phyloP scores from a whole-genome alignment of 78 protist genomes.

The Monocercomonoides exilis region DNA sequence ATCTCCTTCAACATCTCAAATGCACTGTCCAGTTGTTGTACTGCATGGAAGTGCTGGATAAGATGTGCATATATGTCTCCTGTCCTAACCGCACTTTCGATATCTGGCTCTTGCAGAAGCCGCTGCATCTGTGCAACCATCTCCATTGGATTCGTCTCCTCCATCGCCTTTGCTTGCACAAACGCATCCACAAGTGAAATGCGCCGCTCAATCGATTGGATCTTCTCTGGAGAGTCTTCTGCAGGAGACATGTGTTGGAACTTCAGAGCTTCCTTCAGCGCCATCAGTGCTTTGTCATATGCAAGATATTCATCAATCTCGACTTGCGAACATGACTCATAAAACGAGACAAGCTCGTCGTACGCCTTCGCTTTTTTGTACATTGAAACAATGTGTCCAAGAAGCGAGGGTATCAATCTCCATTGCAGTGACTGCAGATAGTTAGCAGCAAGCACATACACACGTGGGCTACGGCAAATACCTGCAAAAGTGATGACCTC shows the following conservation, averaged over 20 bases:
- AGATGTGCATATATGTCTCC: constrained; percentile 61
- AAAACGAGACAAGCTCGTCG: constrained; percentile 52
- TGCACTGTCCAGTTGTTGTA: not conserved
- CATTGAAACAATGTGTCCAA: constrained; percentile 52
- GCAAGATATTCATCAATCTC: constrained; percentile 72
- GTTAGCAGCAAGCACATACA: constrained; percentile 68
- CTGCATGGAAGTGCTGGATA: constrained; percentile 32
- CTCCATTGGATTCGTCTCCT: constrained; percentile 29
- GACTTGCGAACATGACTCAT: constrained; percentile 55
- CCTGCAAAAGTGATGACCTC: constrained; percentile 61
- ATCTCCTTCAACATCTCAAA: constrained; percentile 27
- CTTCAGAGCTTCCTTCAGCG: constrained; percentile 49
- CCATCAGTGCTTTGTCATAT: constrained; percentile 62
- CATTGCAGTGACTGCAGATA: constrained; percentile 58
- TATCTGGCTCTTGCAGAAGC: not conserved
- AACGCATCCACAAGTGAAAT: constrained; percentile 37
- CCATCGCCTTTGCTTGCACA: constrained; percentile 26
- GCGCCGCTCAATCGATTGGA: not conserved
- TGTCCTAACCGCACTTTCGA: constrained; percentile 24
- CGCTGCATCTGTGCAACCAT: constrained; percentile 16
- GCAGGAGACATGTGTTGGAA: constrained; percentile 17
- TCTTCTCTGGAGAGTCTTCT: not conserved
- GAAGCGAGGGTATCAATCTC: constrained; percentile 47
- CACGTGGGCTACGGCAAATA: not conserved
- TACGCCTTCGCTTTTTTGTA: constrained; percentile 61